A percentile compares a stretch with the other conserved stretches of the same genome.
phyloP scores from a whole-genome alignment of 2,329 filamentous ascomycete species.

The Orbilia ellipsospora region DNA sequence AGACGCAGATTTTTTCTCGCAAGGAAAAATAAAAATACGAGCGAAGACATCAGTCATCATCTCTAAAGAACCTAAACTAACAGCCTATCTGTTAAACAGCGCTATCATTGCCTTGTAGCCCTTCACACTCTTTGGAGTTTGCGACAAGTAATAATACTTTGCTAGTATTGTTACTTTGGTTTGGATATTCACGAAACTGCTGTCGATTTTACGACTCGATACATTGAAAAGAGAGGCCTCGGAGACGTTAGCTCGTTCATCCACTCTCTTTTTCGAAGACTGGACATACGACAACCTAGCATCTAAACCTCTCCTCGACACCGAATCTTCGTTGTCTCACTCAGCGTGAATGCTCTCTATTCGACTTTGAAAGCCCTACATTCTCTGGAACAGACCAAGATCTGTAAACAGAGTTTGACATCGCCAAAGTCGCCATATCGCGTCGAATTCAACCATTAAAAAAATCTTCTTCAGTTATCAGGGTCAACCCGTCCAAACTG shows the following conservation, averaged over 20 bases:
- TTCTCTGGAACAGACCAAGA: too few species aligned
- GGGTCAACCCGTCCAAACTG: constrained; percentile 38
- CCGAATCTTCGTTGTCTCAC: constrained; percentile 16
- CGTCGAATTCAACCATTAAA: constrained; percentile 16
- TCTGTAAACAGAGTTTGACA: neutral
- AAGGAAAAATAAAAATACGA: neutral
- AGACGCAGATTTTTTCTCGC: neutral
- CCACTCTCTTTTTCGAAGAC: constrained; percentile 45
- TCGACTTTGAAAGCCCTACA: constrained; percentile 7
- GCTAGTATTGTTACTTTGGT: constrained; percentile 26
- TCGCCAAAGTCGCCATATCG: constrained; percentile 2
- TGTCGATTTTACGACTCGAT: constrained; percentile 25
- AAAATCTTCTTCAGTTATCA: constrained; percentile 17
- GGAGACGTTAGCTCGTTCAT: constrained; percentile 57
- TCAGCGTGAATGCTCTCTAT: constrained; percentile 43
- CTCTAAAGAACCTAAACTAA: constrained; percentile 20
- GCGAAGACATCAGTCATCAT: neutral
- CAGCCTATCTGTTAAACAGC: constrained; percentile 9
- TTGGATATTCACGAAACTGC: constrained; percentile 28
- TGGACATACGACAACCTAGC: constrained; percentile 16
- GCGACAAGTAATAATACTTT: constrained; percentile 23
- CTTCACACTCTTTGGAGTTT: constrained; percentile 41
- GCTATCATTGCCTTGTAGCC: constrained; percentile 34
- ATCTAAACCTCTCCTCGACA: constrained; percentile 10
- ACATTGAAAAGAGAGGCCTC: constrained; percentile 26